These are phyloP conservation scores for Raffaelea ambrosiae DNA, from an alignment of 2,329 filamentous ascomycete species.

Conservation along the genomic window DNA sequence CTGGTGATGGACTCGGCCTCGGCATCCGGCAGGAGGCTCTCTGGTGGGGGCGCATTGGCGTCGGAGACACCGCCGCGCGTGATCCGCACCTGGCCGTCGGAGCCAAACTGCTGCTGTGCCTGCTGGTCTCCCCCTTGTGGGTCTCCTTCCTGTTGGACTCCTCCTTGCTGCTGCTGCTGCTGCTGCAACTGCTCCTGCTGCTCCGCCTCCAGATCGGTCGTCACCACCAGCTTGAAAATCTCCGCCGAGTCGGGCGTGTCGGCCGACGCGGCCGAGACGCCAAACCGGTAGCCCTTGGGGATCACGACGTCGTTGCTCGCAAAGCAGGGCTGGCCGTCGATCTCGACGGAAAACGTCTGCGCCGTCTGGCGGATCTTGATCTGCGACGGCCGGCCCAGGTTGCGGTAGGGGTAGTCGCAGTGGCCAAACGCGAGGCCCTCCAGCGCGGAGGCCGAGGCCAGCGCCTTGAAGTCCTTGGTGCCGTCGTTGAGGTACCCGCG, in stretches of 20 bases:
- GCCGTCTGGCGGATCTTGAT: constrained; percentile 62
- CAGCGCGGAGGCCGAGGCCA: constrained; percentile 53
- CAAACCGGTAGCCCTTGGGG: constrained; percentile 74
- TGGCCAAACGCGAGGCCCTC: constrained; percentile 88
- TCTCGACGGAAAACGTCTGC: constrained; percentile 62
- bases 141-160: constrained; percentile 13
- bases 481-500: constrained; percentile 94
- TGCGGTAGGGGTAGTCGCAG: constrained; percentile 85
- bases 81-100: constrained; percentile 11
- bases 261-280: constrained; percentile 77
- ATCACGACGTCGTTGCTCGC: constrained; percentile 70
- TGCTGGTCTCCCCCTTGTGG: not conserved
- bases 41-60: too few species aligned
- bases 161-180: constrained; percentile 7
- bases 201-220: constrained; percentile 39
- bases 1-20: constrained; percentile 37
- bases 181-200: constrained; percentile 15
- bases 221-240: constrained; percentile 75
- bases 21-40: too few species aligned
- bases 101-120: constrained; percentile 1
- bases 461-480: constrained; percentile 65
- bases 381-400: constrained; percentile 75
- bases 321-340: constrained; percentile 79
- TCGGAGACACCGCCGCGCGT: not conserved
- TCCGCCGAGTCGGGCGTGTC: constrained; percentile 95